Conservation (phyloP, 768 basidiomycete genomes). For the Mycena vulgaris region DNA sequence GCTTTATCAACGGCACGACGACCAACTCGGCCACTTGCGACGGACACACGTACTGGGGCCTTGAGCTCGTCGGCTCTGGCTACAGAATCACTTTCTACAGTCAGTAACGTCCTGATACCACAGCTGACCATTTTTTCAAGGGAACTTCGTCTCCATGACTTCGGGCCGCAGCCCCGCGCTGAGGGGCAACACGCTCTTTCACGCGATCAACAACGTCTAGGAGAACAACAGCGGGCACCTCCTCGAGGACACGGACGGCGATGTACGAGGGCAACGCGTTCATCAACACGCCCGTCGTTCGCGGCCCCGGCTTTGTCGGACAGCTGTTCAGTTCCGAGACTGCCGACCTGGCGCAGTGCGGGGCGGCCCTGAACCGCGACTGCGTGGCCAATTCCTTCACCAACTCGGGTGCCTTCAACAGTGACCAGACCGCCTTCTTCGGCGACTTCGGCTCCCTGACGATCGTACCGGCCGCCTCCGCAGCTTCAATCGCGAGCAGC, state of each 20-base stretch:
- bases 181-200: background rate
- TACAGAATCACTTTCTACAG: background rate
- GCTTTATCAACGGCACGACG: too few species aligned
- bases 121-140: background rate
- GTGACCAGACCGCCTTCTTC: background rate
- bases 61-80: slow-evolving; percentile 1
- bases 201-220: background rate
- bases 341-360: background rate
- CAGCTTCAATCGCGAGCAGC: too few species aligned
- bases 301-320: background rate
- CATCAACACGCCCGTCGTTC: background rate
- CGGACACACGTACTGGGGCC: slow-evolving; percentile 3
- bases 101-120: too few species aligned
- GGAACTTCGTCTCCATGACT: background rate
- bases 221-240: background rate
- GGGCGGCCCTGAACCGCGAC: background rate
- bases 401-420: background rate
- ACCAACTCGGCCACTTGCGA: too few species aligned
- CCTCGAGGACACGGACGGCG: background rate
- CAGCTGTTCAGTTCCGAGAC: background rate
- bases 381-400: background rate
- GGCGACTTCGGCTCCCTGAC: too few species aligned
- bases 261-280: background rate
- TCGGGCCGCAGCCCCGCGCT: background rate
- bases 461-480: too few species aligned